A percentile compares a stretch with the other conserved stretches of the same genome.
Evolutionary conservation across 164 flowering plant genomes (phyloP).

Genomic region (Cinnamomum micranthum): DNA sequence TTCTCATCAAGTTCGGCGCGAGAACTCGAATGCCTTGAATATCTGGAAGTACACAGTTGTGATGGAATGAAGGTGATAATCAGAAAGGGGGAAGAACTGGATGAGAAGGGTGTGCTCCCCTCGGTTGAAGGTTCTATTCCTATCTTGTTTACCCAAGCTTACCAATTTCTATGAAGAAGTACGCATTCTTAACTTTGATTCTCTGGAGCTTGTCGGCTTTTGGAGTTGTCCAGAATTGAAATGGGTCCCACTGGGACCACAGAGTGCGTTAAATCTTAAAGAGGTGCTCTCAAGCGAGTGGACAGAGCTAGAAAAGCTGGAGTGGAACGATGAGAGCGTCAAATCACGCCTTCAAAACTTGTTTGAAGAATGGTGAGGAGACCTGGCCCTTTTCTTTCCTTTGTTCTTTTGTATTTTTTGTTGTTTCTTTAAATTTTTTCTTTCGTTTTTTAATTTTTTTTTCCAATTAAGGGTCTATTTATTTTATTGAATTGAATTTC

Average conservation of each 20-base stretch:
- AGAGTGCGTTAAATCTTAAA: background rate
- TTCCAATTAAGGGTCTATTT: too few relatives aligned
- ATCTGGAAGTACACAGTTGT: background rate
- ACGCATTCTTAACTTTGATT: background rate
- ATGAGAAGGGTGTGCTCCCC: background rate
- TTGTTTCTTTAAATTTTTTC: too few relatives aligned
- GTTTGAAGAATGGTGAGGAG: background rate
- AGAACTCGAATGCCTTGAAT: background rate
- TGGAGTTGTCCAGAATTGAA: background rate
- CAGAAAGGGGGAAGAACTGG: background rate
- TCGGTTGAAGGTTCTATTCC: background rate
- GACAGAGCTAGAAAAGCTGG: background rate
- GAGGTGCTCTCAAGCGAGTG: background rate
- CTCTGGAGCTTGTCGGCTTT: background rate
- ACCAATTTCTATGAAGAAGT: background rate
- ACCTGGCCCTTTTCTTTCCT: too few relatives aligned
- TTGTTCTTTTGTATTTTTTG: too few relatives aligned
- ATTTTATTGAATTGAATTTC: too few relatives aligned
- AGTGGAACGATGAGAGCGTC: background rate
- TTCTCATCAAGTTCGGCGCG: background rate
- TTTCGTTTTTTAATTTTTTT: too few relatives aligned
- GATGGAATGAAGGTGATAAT: background rate
- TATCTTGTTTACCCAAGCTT: background rate
- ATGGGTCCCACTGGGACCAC: background rate
- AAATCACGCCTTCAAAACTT: background rate